Evolutionary conservation across 1,284 basidiomycete species (phyloP), one percentile per base, ranked within the genome.

Genomic region (Porodaedalea pini): DNA sequence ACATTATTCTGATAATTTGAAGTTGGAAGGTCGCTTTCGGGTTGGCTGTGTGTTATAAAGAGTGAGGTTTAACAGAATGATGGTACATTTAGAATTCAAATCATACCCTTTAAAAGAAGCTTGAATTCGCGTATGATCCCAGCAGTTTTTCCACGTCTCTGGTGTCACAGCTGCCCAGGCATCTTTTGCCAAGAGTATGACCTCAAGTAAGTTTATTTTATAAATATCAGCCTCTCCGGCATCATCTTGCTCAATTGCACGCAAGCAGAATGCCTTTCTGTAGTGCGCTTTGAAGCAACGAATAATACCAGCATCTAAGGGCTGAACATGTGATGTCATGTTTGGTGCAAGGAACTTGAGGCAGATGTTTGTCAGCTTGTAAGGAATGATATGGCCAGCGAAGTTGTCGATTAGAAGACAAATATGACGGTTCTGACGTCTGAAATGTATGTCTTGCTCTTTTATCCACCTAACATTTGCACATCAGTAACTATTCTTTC

Each of bases 1-100:
- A 15, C 53, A 55, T 57, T 74, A 72, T 7, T 65, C 68, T 0
- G 58, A 60, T 57, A 72, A 73, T 53, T 73, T 74, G 60, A 74
- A 69, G 8, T 67, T 36, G 11, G 68, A 56, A 2, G n/a, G n/a
- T n/a, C n/a, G n/a, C n/a, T n/a, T 75, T 65, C 17, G 64, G 45
- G 32, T 74, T 64, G 15, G 69, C 57, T 0, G 65, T 61, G 7
- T 62, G 57, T 44, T 69, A 36, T 2, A 15, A 13, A 23, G n/a
- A 23, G 8, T 39, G 8, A 39, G 4, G 23, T 21, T 7, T 25
- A 19, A 39, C n/a, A 19, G 8, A 37, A 7, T 21, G 37, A 25
- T 39, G 3, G 21, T 52, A 13, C 23, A 37, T 39, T 39, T 21
- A 39, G n/a, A 10, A 19, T 4, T 13, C 13, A 27, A 19, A 3